Base-by-base conservation (phyloP, 2,329 filamentous ascomycete genomes). In the Aureobasidium lini region DNA sequence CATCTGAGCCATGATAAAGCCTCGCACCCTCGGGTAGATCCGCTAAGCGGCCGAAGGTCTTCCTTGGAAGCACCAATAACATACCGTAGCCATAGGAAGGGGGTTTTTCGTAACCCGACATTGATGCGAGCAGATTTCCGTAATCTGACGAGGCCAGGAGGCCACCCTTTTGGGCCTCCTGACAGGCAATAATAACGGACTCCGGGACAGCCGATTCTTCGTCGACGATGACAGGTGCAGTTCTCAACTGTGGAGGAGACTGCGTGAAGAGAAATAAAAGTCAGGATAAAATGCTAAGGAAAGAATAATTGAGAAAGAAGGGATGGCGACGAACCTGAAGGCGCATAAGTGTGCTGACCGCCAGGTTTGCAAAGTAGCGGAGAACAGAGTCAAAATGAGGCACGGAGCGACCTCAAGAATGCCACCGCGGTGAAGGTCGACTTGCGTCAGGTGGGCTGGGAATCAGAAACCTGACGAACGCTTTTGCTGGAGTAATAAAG, bases 101-200 rank as follows among this genome's bases (percentile, higher is more conserved):
- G 61, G 84, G 76, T 76, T 95, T 95, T 70, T 81, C 80, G 80
- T 90, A 92, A 76, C 86, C 86, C 74, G 89, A 87, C 88, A 92
- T 92, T 75, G 87, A 85, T 76, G 89, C 77, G 69, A 85, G 68
- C 65, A 67, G 63, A 57, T 64, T 66, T 56, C 65, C 63, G 58
- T 67, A 67, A 59, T 71, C 69, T 46, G 77, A 76, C 72, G 78
- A 80, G 75, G 77, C 77, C 74, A 76, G 72, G 64, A 78, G 76
- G 77, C 78, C 78, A 71, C 76, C 75, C 70, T 78, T 76, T 69
- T 74, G 73, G 58, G 71, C 72, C 34, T 63, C 64, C 60, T 64
- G 68, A 67, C 68, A 66, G 57, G 62, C 66, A 59, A 69, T 66
- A 60, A 68, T 64, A 23, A 68, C 54, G 44, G 69, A 66, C 56